Percentiles rank a stretch among this genome's conserved stretches.
Evolutionary conservation across 495 filamentous ascomycete genomes (phyloP).

Genomic region (Neurospora sp.): DNA sequence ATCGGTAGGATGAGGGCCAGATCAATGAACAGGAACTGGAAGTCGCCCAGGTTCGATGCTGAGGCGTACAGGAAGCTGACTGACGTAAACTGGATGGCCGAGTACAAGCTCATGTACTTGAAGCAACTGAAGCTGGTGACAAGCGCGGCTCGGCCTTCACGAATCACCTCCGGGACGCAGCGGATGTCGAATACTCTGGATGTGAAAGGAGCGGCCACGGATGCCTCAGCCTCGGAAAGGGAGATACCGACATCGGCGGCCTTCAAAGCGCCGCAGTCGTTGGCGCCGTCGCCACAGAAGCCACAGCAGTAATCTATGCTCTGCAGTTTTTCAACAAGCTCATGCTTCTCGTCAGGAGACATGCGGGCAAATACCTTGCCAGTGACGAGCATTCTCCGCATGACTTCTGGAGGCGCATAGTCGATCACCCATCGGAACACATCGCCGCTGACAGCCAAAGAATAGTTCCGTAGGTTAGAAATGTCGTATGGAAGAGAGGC

Average conservation of each 20-base stretch:
- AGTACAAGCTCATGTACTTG: constrained; percentile 99
- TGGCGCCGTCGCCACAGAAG: constrained; percentile 97
- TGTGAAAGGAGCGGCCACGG: constrained; percentile 95
- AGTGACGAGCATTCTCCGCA: constrained; percentile 75
- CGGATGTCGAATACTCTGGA: constrained; percentile 93
- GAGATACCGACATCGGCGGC: constrained; percentile 99
- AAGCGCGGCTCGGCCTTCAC: constrained; percentile 86
- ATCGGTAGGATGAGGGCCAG: constrained; percentile 88
- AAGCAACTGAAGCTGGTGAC: constrained; percentile 99
- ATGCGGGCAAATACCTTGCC: constrained; percentile 96
- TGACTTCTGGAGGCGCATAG: constrained; percentile 66
- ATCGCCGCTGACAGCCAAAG: constrained; percentile 81
- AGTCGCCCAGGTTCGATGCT: constrained; percentile 92
- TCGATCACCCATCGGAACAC: constrained; percentile 95
- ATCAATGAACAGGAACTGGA: constrained; percentile 97
- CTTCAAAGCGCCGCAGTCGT: constrained; percentile 96
- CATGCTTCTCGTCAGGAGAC: constrained; percentile 98
- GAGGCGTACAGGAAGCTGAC: constrained; percentile 96
- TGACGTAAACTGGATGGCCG: constrained; percentile 97
- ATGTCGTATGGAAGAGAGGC: constrained; percentile 78
- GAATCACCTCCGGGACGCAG: constrained; percentile 91
- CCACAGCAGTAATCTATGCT: constrained; percentile 92
- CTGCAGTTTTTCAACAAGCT: constrained; percentile 93
- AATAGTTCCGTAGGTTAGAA: constrained; percentile 68
- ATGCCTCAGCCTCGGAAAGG: constrained; percentile 93